phyloP scores from a whole-genome alignment of 164 flowering plant genomes.

The Stephania japonica region DNA sequence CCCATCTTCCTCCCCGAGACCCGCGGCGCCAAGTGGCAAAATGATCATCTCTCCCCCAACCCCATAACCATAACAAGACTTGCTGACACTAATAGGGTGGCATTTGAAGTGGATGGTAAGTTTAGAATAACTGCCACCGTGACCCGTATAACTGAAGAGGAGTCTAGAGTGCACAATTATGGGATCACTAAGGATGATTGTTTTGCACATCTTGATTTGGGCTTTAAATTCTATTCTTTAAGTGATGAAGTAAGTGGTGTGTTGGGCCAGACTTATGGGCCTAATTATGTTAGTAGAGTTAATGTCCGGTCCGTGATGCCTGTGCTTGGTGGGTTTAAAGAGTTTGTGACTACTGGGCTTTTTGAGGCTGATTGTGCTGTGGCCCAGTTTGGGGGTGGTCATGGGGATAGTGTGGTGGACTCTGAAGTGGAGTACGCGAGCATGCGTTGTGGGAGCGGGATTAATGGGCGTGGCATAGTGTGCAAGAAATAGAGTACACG shows the following conservation, averaged over 20 bases:
- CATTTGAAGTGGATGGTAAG: conserved; percentile 32
- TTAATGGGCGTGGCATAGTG: conserved; percentile 23
- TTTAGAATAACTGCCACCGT: conserved; percentile 52
- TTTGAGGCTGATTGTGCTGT: conserved; percentile 48
- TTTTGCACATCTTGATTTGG: conserved; percentile 62
- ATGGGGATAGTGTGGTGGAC: background rate
- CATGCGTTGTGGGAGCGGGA: conserved; percentile 16
- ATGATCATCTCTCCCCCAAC: background rate
- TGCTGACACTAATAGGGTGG: conserved; percentile 27
- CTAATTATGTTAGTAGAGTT: conserved; percentile 38
- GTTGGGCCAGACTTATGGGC: conserved; percentile 47
- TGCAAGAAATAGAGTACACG: conserved; percentile 30
- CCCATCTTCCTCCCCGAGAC: conserved; percentile 25
- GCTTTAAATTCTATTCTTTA: conserved; percentile 51
- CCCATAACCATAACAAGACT: conserved; percentile 25
- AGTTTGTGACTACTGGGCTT: conserved; percentile 32
- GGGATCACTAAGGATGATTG: conserved; percentile 51
- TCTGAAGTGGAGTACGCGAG: conserved; percentile 9
- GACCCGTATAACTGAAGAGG: conserved; percentile 52
- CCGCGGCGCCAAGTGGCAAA: conserved; percentile 36
- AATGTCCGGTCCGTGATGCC: conserved; percentile 49
- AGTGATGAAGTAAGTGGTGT: conserved; percentile 46
- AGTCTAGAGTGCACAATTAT: conserved; percentile 49
- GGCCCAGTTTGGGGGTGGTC: conserved; percentile 13
- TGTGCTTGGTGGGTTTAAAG: conserved; percentile 48